These are phyloP conservation scores for Psilocybe cyanescens DNA, from an alignment of 768 basidiomycete species.

Conservation along the genomic window DNA sequence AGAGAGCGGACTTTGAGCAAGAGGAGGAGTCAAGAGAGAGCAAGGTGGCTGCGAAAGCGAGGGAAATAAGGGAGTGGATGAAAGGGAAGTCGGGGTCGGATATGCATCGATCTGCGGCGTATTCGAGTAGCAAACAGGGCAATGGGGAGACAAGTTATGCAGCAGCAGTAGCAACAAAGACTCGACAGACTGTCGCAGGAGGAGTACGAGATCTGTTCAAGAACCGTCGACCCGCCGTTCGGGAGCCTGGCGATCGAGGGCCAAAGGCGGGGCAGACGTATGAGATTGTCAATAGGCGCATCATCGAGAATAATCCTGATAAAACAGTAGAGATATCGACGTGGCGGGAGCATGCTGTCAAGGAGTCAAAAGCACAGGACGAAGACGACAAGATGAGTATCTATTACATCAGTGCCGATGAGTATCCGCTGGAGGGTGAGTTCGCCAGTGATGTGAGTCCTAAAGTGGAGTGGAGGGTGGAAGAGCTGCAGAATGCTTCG, in stretches of 20 bases:
- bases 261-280: conserved; percentile 41
- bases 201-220: conserved; percentile 25
- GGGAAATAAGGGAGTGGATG: conserved; percentile 27
- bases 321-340: conserved; percentile 56
- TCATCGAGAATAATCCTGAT: conserved; percentile 54
- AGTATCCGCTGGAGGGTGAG: conserved; percentile 32
- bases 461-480: conserved; percentile 13
- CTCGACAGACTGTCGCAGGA: conserved; percentile 12
- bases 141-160: conserved; percentile 7
- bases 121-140: conserved; percentile 8
- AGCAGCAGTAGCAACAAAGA: not conserved
- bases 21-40: conserved; percentile 12
- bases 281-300: conserved; percentile 43
- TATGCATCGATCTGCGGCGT: conserved; percentile 19
- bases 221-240: conserved; percentile 15
- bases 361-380: conserved; percentile 32
- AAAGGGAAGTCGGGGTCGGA: conserved; percentile 23
- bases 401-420: conserved; percentile 44
- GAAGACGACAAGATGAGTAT: conserved; percentile 45
- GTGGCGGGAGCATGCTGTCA: conserved; percentile 58
- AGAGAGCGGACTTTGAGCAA: conserved; percentile 9
- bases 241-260: conserved; percentile 19
- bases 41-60: conserved; percentile 17
- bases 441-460: conserved; percentile 19
- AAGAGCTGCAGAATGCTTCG: not conserved